Evolutionary conservation across 352 stramenopile genomes (phyloP).

Genomic region (Phytophthora palmivora): DNA sequence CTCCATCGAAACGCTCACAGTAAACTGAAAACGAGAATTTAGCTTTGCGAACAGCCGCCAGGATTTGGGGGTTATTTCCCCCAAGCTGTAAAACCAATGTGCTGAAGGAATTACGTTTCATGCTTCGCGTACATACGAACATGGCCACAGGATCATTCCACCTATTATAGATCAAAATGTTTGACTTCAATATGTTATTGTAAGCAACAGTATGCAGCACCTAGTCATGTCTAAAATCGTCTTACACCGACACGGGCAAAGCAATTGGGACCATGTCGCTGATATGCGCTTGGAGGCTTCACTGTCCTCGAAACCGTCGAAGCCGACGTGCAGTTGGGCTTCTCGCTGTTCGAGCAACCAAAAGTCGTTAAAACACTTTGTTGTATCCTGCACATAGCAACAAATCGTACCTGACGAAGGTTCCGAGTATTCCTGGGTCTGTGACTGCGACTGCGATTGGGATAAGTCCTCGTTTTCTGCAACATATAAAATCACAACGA

Average conservation of each 20-base stretch:
- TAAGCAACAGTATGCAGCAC: too few species aligned
- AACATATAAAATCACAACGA: neutral
- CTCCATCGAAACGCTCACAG: constrained; percentile 2
- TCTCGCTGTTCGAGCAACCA: constrained; percentile 24
- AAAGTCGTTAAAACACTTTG: constrained; percentile 13
- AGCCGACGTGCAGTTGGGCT: constrained; percentile 50
- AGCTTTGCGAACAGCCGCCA: neutral
- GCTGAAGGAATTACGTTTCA: constrained; percentile 5
- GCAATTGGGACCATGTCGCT: constrained; percentile 4
- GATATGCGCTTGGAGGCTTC: constrained; percentile 14
- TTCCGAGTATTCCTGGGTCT: constrained; percentile 54
- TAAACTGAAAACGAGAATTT: neutral
- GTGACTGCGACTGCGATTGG: constrained; percentile 35
- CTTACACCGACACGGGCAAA: neutral
- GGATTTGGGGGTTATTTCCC: constrained; percentile 8
- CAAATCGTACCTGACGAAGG: constrained; percentile 42
- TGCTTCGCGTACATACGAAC: constrained; percentile 8
- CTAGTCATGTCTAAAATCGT: constrained; percentile 5
- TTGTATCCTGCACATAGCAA: neutral
- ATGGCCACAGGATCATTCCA: neutral
- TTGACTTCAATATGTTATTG: constrained; percentile 6
- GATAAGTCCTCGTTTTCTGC: constrained; percentile 28
- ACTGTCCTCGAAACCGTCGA: constrained; percentile 58
- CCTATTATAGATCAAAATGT: too few species aligned
- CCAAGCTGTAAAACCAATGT: constrained; percentile 1